A percentile compares a stretch with the other conserved stretches of the same genome.
phyloP scores from a whole-genome alignment of 345 rosid species.

The Xanthoceras sorbifolium region DNA sequence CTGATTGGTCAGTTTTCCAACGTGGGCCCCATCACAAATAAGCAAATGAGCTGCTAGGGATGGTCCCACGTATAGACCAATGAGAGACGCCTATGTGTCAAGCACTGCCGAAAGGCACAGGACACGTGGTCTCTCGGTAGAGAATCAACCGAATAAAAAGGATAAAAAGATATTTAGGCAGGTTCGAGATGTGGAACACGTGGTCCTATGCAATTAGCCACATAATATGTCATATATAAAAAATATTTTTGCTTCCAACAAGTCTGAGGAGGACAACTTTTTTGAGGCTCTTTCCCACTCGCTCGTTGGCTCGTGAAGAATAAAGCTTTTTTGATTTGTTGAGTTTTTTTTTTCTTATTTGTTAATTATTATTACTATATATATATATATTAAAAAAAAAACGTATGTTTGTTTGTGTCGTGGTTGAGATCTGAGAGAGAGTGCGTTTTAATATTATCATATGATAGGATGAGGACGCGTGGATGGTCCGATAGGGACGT shows the following conservation, averaged over 20 bases:
- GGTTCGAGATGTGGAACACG: conserved; percentile 40
- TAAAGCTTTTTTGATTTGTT: background rate
- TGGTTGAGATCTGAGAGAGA: background rate
- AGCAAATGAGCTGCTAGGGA: background rate
- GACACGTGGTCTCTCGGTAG: conserved; percentile 20
- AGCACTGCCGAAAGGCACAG: conserved; percentile 30
- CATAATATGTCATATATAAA: background rate
- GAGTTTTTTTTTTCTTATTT: background rate
- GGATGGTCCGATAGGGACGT: conserved; percentile 26
- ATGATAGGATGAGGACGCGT: conserved; percentile 14
- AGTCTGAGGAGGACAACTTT: background rate
- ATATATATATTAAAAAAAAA: too few species aligned
- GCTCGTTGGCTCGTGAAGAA: background rate
- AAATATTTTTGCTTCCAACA: conserved; percentile 2
- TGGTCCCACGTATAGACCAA: conserved; percentile 18
- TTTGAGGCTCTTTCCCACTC: background rate
- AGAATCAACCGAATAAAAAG: background rate
- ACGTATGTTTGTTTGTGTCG: background rate
- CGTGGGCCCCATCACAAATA: conserved; percentile 10
- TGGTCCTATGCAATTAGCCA: conserved; percentile 21
- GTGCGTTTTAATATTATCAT: background rate
- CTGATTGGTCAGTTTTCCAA: conserved; percentile 22
- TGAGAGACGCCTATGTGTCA: conserved; percentile 15
- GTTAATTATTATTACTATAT: background rate
- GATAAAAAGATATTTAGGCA: conserved; percentile 15